Evolutionary conservation across 495 filamentous ascomycete species (phyloP).

Genomic region (Neurospora sublineolata): DNA sequence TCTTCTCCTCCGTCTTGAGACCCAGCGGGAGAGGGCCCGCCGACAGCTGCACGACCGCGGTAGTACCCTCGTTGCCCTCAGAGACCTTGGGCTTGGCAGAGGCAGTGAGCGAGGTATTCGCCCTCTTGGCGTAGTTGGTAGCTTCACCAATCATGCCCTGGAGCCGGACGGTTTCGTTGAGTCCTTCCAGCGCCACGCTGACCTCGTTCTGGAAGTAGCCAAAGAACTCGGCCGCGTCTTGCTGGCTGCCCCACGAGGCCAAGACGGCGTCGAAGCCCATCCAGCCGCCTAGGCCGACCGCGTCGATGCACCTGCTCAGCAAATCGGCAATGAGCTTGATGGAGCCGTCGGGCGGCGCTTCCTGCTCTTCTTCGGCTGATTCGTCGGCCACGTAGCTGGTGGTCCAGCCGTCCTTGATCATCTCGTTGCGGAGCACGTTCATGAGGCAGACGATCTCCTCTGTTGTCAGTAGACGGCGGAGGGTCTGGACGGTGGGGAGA

Average conservation of each 20-base stretch:
- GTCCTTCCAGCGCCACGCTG: conserved; percentile 61
- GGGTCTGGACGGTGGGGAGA: conserved; percentile 41
- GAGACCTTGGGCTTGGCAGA: conserved; percentile 1
- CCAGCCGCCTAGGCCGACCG: conserved; percentile 76
- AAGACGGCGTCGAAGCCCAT: conserved; percentile 47
- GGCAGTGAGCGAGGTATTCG: conserved; percentile 18
- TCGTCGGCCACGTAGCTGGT: conserved; percentile 49
- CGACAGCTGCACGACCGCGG: conserved; percentile 7
- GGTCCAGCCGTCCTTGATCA: conserved; percentile 56
- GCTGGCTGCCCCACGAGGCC: conserved; percentile 27
- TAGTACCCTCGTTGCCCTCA: not conserved
- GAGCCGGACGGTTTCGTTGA: conserved; percentile 62
- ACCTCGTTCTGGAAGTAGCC: conserved; percentile 60
- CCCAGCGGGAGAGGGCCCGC: conserved; percentile 49
- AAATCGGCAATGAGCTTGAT: conserved; percentile 51
- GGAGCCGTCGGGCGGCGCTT: conserved; percentile 43
- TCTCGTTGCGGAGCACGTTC: conserved; percentile 56
- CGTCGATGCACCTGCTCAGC: conserved; percentile 67
- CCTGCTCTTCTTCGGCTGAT: conserved; percentile 30
- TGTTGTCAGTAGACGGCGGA: conserved; percentile 53
- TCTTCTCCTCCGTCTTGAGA: conserved; percentile 46
- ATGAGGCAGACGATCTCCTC: conserved; percentile 63
- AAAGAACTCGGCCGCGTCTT: conserved; percentile 51
- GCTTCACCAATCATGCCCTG: conserved; percentile 58
- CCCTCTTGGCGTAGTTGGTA: conserved; percentile 47